Evolutionary conservation across 331 rosid species (phyloP), one percentile per base, ranked within the genome.

Genomic region (Dryas integrifolia): DNA sequence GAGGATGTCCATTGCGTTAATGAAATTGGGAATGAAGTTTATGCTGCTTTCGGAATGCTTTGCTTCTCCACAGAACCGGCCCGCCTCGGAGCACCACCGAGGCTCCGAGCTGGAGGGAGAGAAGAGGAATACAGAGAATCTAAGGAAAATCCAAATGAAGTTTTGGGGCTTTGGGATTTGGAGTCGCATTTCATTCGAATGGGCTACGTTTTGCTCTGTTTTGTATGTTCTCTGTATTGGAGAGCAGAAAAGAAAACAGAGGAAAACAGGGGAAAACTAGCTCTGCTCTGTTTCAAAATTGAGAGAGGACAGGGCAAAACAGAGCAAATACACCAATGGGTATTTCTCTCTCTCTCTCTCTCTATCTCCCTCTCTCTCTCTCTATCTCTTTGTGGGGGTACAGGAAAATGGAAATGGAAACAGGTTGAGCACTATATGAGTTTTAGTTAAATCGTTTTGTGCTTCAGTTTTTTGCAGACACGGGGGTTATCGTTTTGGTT

Each of bases 1-100:
- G 60, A 88, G 9, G 6, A 35, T 40, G 1, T 81, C 77, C 89
- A 82, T 85, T 61, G 67, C 38, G 13, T 66, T 40, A 49, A 62
- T 44, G 73, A 78, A 78, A 21, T 63, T 67, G 13, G 75, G 74
- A 45, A 45, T 51, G 64, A 65, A 53, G 52, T 65, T 40, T 1
- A 30, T 30, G 9, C 13, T 62, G 44, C 11, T 38, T 0, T 24
- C 56, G 0, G 77, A 49, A 58, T 58, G 48, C 48, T 49, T 43
- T 24, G 61, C 12, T 3, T 72, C 9, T 6, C 83, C 79, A 46
- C 90, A 87, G 44, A 53, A 49, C 11, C 70, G 70, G 4, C 72
- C 80, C 0, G 75, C 74, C 58, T 57, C 57, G 18, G 67, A 16
- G 18, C 44, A 7, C 35, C 44, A 7, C 35, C 66, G 49, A 5